These are phyloP conservation scores for Kwoniella sp. DNA, from an alignment of 768 basidiomycete species.

Conservation along the genomic window DNA sequence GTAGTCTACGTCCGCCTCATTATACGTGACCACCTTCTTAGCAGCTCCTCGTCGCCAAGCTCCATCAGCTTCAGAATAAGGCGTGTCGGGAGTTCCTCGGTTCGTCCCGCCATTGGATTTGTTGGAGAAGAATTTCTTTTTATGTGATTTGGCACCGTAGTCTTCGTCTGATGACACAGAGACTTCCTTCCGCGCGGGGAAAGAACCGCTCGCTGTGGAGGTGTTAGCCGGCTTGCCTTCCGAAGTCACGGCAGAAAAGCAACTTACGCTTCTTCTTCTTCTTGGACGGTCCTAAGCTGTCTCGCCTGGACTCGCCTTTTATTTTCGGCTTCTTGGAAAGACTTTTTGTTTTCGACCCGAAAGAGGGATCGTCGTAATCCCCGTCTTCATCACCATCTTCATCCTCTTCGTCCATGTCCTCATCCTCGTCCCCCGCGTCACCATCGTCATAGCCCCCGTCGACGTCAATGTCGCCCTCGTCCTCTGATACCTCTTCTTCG, in stretches of 20 bases:
- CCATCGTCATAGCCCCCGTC: slow-evolving; percentile 32
- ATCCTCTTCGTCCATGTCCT: slow-evolving; percentile 30
- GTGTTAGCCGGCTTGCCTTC: no score
- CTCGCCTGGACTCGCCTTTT: slow-evolving; percentile 9
- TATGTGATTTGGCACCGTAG: slow-evolving; percentile 50
- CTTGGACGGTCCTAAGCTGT: slow-evolving; percentile 19
- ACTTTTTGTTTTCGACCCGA: slow-evolving; percentile 34
- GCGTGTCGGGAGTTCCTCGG: slow-evolving; percentile 33
- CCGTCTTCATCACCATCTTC: slow-evolving; percentile 43
- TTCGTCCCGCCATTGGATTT: slow-evolving; percentile 21
- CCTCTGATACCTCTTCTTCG: slow-evolving; percentile 25
- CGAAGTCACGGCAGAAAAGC: no score
- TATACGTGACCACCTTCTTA: slow-evolving; percentile 45
- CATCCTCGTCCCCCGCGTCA: slow-evolving; percentile 30
- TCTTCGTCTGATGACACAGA: slow-evolving; percentile 49
- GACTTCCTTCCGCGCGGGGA: slow-evolving; percentile 34
- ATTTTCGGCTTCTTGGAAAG: slow-evolving; percentile 8
- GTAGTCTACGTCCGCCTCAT: slow-evolving; percentile 52
- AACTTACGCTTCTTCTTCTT: slow-evolving; percentile 35
- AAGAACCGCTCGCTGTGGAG: slow-evolving; percentile 30
- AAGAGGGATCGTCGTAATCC: slow-evolving; percentile 37
- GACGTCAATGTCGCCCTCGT: slow-evolving; percentile 19
- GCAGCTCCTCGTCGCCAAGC: slow-evolving; percentile 47
- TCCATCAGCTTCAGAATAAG: slow-evolving; percentile 30
- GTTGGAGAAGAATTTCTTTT: slow-evolving; percentile 38